Percentiles rank a stretch among this genome's conserved stretches.
Evolutionary conservation across 78 protist genomes (phyloP).

Genomic region (Mastigamoeba balamuthi): DNA sequence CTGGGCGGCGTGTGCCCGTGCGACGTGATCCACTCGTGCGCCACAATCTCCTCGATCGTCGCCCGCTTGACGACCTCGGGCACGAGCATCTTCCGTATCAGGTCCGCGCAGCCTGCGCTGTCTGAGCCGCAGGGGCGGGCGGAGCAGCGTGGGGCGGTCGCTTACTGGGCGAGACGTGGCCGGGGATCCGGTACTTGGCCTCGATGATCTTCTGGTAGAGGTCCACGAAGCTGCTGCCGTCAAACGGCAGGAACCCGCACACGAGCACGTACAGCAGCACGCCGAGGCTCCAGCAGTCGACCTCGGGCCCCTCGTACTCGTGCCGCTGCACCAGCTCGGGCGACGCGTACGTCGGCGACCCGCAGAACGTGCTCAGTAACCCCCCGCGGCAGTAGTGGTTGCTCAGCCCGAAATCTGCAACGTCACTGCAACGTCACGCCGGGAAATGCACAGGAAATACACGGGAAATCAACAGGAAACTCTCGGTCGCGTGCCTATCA

Average conservation of each 20-base stretch:
- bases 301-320: slow-evolving; percentile 71
- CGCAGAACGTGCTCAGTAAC: slow-evolving; percentile 76
- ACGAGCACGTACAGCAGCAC: slow-evolving; percentile 90
- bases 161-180: slow-evolving; percentile 24
- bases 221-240: slow-evolving; percentile 82
- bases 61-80: slow-evolving; percentile 78
- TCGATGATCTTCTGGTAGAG: slow-evolving; percentile 83
- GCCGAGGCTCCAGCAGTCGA: slow-evolving; percentile 87
- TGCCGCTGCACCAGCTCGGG: slow-evolving; percentile 68
- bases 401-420: slow-evolving; percentile 72
- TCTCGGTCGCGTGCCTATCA: background rate
- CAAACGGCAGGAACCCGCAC: slow-evolving; percentile 96
- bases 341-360: slow-evolving; percentile 74
- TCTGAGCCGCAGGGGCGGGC: background rate
- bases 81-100: slow-evolving; percentile 85
- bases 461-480: background rate
- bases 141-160: background rate
- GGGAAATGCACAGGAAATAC: too few relatives aligned
- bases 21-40: slow-evolving; percentile 19
- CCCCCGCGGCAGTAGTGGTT: slow-evolving; percentile 52
- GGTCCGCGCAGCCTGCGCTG: slow-evolving; percentile 28
- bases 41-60: slow-evolving; percentile 21
- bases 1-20: background rate
- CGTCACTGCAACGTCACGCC: background rate
- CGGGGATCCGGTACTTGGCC: slow-evolving; percentile 50